phyloP scores from a whole-genome alignment of 2,329 filamentous ascomycete species.

The Sporothrix dimorphospora region DNA sequence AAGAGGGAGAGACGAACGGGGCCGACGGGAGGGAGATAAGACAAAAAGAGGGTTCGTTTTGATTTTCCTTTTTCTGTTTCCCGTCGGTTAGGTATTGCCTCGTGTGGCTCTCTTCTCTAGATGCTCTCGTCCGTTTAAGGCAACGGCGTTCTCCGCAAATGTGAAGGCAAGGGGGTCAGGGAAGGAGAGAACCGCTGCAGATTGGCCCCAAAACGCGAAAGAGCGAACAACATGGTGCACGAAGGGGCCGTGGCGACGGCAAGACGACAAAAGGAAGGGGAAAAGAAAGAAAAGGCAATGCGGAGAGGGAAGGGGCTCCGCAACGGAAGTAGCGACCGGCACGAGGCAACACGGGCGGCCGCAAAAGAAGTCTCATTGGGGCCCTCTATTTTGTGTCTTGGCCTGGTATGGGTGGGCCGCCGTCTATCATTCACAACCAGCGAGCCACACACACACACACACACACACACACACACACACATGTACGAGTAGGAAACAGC shows the following conservation, averaged over 20 bases:
- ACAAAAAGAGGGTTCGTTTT: neutral
- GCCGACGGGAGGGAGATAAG: neutral
- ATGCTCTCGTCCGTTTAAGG: neutral
- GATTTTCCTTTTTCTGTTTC: no score
- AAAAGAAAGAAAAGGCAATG: neutral
- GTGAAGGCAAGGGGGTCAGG: slow-evolving; percentile 5
- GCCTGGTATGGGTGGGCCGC: neutral
- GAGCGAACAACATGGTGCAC: neutral
- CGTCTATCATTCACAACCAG: neutral
- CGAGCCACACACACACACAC: neutral
- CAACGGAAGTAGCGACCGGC: slow-evolving; percentile 20
- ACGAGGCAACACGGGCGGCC: slow-evolving; percentile 20
- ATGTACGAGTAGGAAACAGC: neutral
- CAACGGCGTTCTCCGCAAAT: neutral
- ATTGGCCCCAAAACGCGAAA: slow-evolving; percentile 1
- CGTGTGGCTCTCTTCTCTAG: neutral
- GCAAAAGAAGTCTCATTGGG: neutral
- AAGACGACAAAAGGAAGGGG: neutral
- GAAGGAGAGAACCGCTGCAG: neutral
- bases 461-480: no score
- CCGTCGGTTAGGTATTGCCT: neutral
- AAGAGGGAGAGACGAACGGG: neutral
- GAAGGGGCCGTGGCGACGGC: neutral
- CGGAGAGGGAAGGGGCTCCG: slow-evolving; percentile 15
- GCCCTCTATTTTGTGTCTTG: neutral